Base-by-base conservation (phyloP, 257 asterid species). In the Capsicum pubescens region DNA sequence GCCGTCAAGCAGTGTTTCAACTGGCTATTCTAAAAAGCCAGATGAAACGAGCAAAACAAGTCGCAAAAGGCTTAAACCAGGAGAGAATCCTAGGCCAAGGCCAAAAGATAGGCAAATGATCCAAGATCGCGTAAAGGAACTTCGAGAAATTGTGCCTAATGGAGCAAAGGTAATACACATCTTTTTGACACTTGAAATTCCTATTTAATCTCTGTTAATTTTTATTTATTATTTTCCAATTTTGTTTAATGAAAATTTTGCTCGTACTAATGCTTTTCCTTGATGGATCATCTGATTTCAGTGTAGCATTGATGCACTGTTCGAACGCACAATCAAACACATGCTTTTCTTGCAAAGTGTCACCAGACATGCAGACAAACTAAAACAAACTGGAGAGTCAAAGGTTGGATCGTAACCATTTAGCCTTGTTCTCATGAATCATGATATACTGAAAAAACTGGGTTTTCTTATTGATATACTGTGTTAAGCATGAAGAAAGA, bases 61-160 rank as follows among this genome's bases (percentile, higher is more conserved):
- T 84, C 98, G 98, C 39, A 94, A 92, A 88, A 90, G 97, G 92
- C 94, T 92, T 63, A 95, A 93, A 87, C 98, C 97, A 0, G 98
- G 99, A 46, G 99, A 95, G 85, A 96, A 91, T 86, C 98, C 98
- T 60, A 89, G 94, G 66, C 99, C 98, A 15, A 90, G 99, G 84
- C 98, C 99, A 2, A 94, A 96, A 88, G 99, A 96, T 89, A 95
- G 99, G 8, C 98, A 96, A 86, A 92, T 96, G 99, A 93, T 96
- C 84, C 98, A 96, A 92, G 99, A 96, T 59, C 97, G 98, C 8
- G 97, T 96, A 21, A 96, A 93, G 91, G 99, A 96, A 74, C 85
- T 96, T 69, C 89, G 99, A 87, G 98, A 96, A 88, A 93, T 96
- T 21, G 98, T 96, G 80, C 99, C 99, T 7, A 94, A 94, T 69